These are phyloP conservation scores for Wickerhamiella galacta DNA, from an alignment of 805 yeast genomes.

Conservation along the genomic window DNA sequence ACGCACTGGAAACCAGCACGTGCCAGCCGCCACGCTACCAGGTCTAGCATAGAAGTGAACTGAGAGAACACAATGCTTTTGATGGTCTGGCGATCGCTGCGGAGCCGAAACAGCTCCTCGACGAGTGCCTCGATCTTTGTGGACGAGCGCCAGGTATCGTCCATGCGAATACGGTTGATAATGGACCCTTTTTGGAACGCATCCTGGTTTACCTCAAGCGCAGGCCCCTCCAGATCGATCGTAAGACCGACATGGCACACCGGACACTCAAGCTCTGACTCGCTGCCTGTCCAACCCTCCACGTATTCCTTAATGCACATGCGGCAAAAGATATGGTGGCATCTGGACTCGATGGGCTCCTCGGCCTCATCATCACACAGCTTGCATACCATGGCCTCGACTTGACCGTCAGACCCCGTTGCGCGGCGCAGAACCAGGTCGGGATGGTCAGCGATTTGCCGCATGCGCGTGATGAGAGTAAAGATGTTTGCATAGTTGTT, in stretches of 20 bases:
- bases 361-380: constrained; percentile 96
- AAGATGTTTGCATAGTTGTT: constrained; percentile 95
- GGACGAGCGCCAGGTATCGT: constrained; percentile 80
- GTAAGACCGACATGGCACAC: constrained; percentile 89
- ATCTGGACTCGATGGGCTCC: constrained; percentile 86
- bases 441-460: constrained; percentile 97
- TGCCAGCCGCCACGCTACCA: constrained; percentile 88
- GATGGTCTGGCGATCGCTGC: constrained; percentile 77
- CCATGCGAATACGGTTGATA: constrained; percentile 71
- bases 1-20: constrained; percentile 93
- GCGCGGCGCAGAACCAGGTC: constrained; percentile 69
- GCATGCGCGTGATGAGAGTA: constrained; percentile 89
- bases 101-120: constrained; percentile 72
- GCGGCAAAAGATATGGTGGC: constrained; percentile 88
- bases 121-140: constrained; percentile 93
- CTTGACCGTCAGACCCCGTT: constrained; percentile 24
- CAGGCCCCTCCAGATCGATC: constrained; percentile 77
- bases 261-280: constrained; percentile 62
- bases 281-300: constrained; percentile 50
- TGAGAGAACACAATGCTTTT: constrained; percentile 96
- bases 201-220: constrained; percentile 44
- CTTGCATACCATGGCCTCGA: constrained; percentile 61
- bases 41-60: constrained; percentile 89
- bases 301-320: constrained; percentile 82
- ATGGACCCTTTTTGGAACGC: constrained; percentile 45